A percentile compares a stretch with the other conserved stretches of the same genome.
Evolutionary conservation across 2,329 filamentous ascomycete genomes (phyloP).

Genomic region (Atkinsonella texensis): DNA sequence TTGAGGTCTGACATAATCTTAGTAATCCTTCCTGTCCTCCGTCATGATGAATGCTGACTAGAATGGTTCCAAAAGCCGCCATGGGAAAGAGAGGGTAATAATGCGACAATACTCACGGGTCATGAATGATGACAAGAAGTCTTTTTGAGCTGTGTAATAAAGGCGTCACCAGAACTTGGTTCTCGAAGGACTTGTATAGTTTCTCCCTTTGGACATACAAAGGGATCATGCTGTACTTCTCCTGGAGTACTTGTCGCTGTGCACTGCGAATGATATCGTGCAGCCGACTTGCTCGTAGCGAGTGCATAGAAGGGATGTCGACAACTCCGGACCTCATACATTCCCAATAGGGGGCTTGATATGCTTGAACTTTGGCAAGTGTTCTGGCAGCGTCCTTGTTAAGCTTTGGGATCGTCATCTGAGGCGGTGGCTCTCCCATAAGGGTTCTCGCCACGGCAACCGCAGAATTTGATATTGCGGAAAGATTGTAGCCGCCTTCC

Average conservation of each 20-base stretch:
- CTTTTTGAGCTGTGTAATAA: constrained; percentile 54
- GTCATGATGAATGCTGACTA: neutral
- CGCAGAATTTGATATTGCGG: constrained; percentile 85
- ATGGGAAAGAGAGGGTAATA: neutral
- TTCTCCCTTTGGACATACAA: constrained; percentile 66
- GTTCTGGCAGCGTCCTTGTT: constrained; percentile 45
- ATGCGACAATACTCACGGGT: constrained; percentile 50
- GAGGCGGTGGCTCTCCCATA: constrained; percentile 82
- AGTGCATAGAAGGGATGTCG: constrained; percentile 37
- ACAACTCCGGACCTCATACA: constrained; percentile 66
- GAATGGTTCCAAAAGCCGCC: neutral
- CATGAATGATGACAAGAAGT: constrained; percentile 79
- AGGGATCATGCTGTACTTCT: constrained; percentile 65
- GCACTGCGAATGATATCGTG: constrained; percentile 71
- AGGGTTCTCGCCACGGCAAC: constrained; percentile 82
- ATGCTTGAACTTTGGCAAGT: constrained; percentile 45
- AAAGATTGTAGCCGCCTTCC: constrained; percentile 90
- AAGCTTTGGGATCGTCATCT: constrained; percentile 43
- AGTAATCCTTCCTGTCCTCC: neutral
- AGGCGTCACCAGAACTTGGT: constrained; percentile 74
- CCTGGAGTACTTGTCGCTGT: constrained; percentile 59
- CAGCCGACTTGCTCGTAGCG: constrained; percentile 48
- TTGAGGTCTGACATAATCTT: constrained; percentile 40
- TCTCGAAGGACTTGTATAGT: constrained; percentile 66
- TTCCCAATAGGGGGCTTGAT: constrained; percentile 67